These are phyloP conservation scores for Eucalyptus sp. DNA, from an alignment of 345 rosid species.

Conservation along the genomic window DNA sequence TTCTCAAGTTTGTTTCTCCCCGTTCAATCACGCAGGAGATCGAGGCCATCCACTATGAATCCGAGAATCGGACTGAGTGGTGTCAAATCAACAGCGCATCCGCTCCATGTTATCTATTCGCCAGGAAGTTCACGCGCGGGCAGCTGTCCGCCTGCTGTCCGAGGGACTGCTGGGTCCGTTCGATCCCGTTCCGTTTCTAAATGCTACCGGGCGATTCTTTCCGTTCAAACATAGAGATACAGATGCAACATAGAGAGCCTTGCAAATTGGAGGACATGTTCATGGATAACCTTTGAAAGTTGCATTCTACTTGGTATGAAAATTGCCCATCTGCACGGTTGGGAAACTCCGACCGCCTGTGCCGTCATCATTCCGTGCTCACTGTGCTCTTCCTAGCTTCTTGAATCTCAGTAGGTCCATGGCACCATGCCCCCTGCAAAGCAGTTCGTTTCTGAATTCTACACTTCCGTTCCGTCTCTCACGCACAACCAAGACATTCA, in stretches of 20 bases:
- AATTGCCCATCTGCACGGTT: not conserved
- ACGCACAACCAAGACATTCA: not conserved
- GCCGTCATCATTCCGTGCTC: not conserved
- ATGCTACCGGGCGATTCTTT: not conserved
- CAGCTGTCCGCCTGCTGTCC: conserved; percentile 2
- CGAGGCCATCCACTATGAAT: not conserved
- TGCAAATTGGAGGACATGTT: not conserved
- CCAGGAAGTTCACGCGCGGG: conserved; percentile 10
- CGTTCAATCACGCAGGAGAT: not conserved
- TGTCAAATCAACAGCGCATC: not conserved
- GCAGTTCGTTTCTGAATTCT: not conserved
- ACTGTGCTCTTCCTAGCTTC: not conserved
- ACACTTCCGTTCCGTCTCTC: not conserved
- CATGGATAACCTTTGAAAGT: not conserved
- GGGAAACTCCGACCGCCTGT: not conserved
- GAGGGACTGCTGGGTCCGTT: not conserved
- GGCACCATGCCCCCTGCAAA: not conserved
- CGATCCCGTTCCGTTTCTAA: not conserved
- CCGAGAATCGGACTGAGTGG: not conserved
- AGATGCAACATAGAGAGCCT: not conserved
- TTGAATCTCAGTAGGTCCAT: not conserved
- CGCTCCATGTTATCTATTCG: conserved; percentile 1
- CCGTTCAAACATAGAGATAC: not conserved
- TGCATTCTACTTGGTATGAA: not conserved
- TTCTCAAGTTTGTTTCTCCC: not conserved